Percentiles rank a stretch among this genome's conserved stretches.
Evolutionary conservation across 1,139 yeast genomes (phyloP).

Genomic region (Suhomyces bribrorum): DNA sequence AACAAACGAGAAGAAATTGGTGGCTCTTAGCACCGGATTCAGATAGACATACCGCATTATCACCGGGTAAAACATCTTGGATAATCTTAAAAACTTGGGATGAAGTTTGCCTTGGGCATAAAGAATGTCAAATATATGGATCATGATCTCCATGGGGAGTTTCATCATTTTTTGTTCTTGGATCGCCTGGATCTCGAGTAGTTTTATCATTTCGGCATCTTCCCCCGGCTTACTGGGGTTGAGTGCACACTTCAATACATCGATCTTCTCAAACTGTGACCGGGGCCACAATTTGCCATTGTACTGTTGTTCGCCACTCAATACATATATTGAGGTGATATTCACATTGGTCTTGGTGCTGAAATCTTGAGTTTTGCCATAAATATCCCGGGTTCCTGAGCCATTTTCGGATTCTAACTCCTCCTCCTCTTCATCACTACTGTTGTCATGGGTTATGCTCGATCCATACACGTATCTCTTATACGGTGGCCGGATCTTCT

Average conservation of each 20-base stretch:
- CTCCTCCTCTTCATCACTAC: slow-evolving; percentile 40
- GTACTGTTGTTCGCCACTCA: slow-evolving; percentile 25
- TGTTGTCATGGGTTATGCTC: slow-evolving; percentile 35
- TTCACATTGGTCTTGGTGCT: slow-evolving; percentile 28
- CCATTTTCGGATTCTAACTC: slow-evolving; percentile 26
- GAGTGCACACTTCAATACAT: slow-evolving; percentile 41
- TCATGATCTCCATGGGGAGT: slow-evolving; percentile 64
- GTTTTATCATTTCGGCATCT: slow-evolving; percentile 19
- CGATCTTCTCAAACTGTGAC: slow-evolving; percentile 49
- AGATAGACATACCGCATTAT: slow-evolving; percentile 65
- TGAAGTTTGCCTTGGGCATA: slow-evolving; percentile 35
- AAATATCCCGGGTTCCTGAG: slow-evolving; percentile 8
- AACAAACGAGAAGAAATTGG: slow-evolving; percentile 72
- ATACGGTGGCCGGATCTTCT: slow-evolving; percentile 75
- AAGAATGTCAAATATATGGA: slow-evolving; percentile 49
- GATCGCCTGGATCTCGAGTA: slow-evolving; percentile 16
- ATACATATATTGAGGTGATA: slow-evolving; percentile 39
- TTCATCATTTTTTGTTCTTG: slow-evolving; percentile 26
- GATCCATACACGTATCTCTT: slow-evolving; percentile 73
- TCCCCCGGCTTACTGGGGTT: slow-evolving; percentile 19
- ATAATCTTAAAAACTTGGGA: slow-evolving; percentile 59
- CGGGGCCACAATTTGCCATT: slow-evolving; percentile 43
- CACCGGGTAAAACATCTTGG: slow-evolving; percentile 58
- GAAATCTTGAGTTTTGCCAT: slow-evolving; percentile 31
- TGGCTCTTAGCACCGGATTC: slow-evolving; percentile 61